Conservation (phyloP, 352 stramenopile species). For the Blastocystis sp. region DNA sequence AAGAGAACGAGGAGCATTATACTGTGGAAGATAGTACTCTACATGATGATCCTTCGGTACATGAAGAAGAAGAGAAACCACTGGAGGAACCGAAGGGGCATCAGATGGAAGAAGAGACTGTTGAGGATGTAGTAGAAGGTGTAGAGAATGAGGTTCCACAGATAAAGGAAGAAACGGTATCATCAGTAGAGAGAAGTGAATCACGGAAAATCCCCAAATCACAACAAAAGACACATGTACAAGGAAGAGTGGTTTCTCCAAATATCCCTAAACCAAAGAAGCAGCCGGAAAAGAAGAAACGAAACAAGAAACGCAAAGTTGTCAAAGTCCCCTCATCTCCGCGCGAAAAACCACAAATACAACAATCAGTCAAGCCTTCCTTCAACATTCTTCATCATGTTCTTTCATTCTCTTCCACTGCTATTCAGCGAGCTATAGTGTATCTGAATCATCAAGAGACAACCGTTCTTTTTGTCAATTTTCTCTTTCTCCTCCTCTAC, state of each 20-base stretch:
- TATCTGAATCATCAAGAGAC: conserved; percentile 19
- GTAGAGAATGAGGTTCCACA: background rate
- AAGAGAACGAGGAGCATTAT: too few relatives aligned
- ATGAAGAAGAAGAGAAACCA: background rate
- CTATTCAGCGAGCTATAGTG: background rate
- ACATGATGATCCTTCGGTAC: background rate
- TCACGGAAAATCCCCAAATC: background rate
- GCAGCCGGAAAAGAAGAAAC: background rate
- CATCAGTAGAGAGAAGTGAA: background rate
- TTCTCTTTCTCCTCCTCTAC: background rate
- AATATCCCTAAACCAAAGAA: background rate
- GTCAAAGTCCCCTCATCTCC: background rate
- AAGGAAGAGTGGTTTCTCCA: background rate
- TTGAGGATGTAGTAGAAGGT: background rate
- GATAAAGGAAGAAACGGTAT: background rate
- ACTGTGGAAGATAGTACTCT: too few relatives aligned
- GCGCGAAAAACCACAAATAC: background rate
- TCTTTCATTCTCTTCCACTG: background rate
- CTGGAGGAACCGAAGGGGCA: background rate
- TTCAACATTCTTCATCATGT: background rate
- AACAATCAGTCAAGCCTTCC: background rate
- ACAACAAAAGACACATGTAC: background rate
- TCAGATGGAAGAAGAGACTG: background rate
- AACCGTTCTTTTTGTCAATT: background rate
- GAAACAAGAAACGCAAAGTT: background rate